Conservation (phyloP, 2,329 filamentous ascomycete species). For the Aspergillus carbonarius region DNA sequence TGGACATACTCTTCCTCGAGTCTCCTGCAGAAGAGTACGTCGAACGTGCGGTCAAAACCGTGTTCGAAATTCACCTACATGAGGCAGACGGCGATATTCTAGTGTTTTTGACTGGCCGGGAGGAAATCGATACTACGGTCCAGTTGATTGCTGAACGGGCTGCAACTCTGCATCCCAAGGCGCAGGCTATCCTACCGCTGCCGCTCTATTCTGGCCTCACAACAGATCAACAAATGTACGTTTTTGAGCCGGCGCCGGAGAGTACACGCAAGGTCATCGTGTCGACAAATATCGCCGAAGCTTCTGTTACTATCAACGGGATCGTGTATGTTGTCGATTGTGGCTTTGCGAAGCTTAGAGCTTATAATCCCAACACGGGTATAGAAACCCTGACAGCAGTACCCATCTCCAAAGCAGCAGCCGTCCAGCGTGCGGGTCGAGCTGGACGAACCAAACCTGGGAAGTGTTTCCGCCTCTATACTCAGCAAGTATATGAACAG, state of each 20-base stretch:
- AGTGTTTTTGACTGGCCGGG: slow-evolving; percentile 86
- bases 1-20: slow-evolving; percentile 80
- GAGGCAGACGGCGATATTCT: slow-evolving; percentile 84
- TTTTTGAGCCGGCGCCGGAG: slow-evolving; percentile 80
- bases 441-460: slow-evolving; percentile 86
- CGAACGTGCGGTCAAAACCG: slow-evolving; percentile 75
- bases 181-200: slow-evolving; percentile 64
- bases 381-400: slow-evolving; percentile 85
- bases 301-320: slow-evolving; percentile 89
- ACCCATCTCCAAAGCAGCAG: slow-evolving; percentile 84
- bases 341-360: slow-evolving; percentile 86
- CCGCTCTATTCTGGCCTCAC: slow-evolving; percentile 87
- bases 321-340: slow-evolving; percentile 89
- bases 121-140: slow-evolving; percentile 85
- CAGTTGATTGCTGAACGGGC: slow-evolving; percentile 74
- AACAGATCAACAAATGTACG: slow-evolving; percentile 89
- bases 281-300: slow-evolving; percentile 94
- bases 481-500: slow-evolving; percentile 66
- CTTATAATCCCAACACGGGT: slow-evolving; percentile 78
- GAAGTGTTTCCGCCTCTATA: slow-evolving; percentile 93
- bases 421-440: slow-evolving; percentile 85
- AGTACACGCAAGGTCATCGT: slow-evolving; percentile 89
- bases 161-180: slow-evolving; percentile 59
- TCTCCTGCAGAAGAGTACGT: slow-evolving; percentile 81
- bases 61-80: slow-evolving; percentile 81